A percentile compares a stretch with the other conserved stretches of the same genome.
Conservation (phyloP, 2,329 filamentous ascomycete genomes). For the Cylindrodendrum hubeiense region DNA sequence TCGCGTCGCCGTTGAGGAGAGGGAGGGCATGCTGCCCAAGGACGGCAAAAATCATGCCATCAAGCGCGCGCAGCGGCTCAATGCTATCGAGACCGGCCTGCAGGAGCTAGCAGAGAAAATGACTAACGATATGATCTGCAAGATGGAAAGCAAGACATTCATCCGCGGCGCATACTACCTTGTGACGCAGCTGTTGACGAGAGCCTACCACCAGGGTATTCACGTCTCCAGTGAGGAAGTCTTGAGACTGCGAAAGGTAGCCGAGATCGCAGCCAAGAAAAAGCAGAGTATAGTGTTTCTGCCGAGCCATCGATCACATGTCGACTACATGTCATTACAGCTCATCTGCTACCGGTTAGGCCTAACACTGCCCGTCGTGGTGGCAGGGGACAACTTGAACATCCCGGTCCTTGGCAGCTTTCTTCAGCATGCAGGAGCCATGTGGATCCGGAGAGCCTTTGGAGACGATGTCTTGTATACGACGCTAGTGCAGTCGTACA, state of each 20-base stretch:
- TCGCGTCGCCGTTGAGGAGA: constrained; percentile 80
- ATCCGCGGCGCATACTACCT: constrained; percentile 94
- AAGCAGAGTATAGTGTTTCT: constrained; percentile 97
- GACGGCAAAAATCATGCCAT: constrained; percentile 65
- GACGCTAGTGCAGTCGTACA: constrained; percentile 94
- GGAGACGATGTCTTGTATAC: constrained; percentile 91
- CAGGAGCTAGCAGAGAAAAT: constrained; percentile 86
- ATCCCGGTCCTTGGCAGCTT: constrained; percentile 92
- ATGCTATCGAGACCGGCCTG: constrained; percentile 78
- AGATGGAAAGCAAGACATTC: constrained; percentile 95
- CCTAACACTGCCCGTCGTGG: constrained; percentile 88
- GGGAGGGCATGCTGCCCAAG: constrained; percentile 75
- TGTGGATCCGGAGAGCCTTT: constrained; percentile 96
- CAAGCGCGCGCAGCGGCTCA: constrained; percentile 66
- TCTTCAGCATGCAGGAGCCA: constrained; percentile 93
- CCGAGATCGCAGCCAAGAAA: constrained; percentile 83
- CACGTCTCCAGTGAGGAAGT: constrained; percentile 97
- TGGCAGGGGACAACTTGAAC: constrained; percentile 96
- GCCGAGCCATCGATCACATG: constrained; percentile 93
- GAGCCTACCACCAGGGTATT: constrained; percentile 97
- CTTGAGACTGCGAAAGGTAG: constrained; percentile 82
- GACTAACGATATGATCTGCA: constrained; percentile 98
- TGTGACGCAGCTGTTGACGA: constrained; percentile 85
- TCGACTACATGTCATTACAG: constrained; percentile 96
- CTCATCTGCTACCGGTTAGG: constrained; percentile 96